These are phyloP conservation scores for Brassica cretica DNA, from an alignment of 345 rosid genomes.

Conservation along the genomic window DNA sequence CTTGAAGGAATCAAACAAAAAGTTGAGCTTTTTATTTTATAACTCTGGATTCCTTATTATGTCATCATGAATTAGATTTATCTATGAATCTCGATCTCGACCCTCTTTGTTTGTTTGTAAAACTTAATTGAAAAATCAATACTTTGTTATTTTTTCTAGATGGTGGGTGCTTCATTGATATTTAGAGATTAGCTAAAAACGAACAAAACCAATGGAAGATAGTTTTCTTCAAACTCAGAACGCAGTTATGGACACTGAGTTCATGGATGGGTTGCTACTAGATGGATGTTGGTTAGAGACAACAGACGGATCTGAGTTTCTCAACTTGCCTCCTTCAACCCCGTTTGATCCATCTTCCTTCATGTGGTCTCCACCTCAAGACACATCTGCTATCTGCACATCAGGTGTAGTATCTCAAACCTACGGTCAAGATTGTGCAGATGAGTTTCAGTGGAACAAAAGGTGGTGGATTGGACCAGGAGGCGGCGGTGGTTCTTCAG, in stretches of 20 bases:
- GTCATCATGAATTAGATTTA: slow-evolving; percentile 29
- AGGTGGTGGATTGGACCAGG: slow-evolving; percentile 82
- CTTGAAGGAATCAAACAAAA: slow-evolving; percentile 43
- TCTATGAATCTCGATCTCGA: slow-evolving; percentile 25
- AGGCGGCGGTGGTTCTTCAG: slow-evolving; percentile 46
- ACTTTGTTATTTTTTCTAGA: slow-evolving; percentile 25
- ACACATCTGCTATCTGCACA: slow-evolving; percentile 36
- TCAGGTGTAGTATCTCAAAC: slow-evolving; percentile 31
- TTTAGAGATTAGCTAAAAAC: neutral
- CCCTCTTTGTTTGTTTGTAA: slow-evolving; percentile 5
- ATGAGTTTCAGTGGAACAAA: slow-evolving; percentile 42
- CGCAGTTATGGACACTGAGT: slow-evolving; percentile 63
- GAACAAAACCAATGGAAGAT: slow-evolving; percentile 55
- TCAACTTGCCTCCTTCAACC: slow-evolving; percentile 47
- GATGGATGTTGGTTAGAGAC: slow-evolving; percentile 96
- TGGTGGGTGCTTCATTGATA: slow-evolving; percentile 22
- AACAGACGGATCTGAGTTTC: slow-evolving; percentile 79
- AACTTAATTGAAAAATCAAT: neutral
- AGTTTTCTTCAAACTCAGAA: slow-evolving; percentile 46
- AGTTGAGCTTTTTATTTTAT: slow-evolving; percentile 17
- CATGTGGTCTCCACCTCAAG: slow-evolving; percentile 49
- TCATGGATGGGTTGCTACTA: slow-evolving; percentile 73
- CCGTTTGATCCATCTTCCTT: slow-evolving; percentile 48
- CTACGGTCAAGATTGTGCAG: slow-evolving; percentile 45
- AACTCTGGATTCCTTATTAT: slow-evolving; percentile 30